Evolutionary conservation across 1,284 basidiomycete genomes (phyloP).

Genomic region (Tylopilus orsonianus): DNA sequence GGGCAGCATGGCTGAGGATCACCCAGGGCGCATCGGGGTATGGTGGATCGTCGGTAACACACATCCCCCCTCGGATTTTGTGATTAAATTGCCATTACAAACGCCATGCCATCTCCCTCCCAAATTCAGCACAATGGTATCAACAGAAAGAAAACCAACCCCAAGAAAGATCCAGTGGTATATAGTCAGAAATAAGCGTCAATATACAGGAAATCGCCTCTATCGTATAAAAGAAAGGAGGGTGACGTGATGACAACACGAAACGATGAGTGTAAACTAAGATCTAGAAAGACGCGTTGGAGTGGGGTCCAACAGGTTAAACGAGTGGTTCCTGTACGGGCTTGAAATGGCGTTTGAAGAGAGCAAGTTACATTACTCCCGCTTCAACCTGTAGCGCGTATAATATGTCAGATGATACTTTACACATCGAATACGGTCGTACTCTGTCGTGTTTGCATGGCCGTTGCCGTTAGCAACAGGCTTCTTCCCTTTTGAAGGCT

Average conservation of each 20-base stretch:
- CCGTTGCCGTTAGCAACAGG: conserved; percentile 37
- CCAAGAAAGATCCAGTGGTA: conserved; percentile 16
- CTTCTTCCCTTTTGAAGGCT: conserved; percentile 48
- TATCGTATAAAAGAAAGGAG: conserved; percentile 8
- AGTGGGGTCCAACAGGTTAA: conserved; percentile 17
- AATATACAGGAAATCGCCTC: conserved; percentile 21
- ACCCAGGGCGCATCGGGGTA: too few relatives aligned
- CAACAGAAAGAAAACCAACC: conserved; percentile 11
- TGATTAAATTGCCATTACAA: too few relatives aligned
- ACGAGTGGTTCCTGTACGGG: conserved; percentile 5
- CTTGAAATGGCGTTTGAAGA: background rate
- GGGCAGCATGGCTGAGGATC: conserved; percentile 17
- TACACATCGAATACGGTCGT: conserved; percentile 4
- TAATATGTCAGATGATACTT: background rate
- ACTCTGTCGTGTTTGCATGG: conserved; percentile 27
- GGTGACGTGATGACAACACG: conserved; percentile 15
- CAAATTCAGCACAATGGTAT: conserved; percentile 18
- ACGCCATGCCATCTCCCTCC: conserved; percentile 4
- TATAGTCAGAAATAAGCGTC: conserved; percentile 3
- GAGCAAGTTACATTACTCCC: conserved; percentile 19
- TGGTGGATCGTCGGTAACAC: too few relatives aligned
- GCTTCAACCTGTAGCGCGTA: conserved; percentile 22
- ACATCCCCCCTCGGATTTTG: too few relatives aligned
- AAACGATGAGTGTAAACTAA: conserved; percentile 16
- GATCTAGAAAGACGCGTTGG: conserved; percentile 8